Conservation (phyloP, 495 filamentous ascomycete species). For the Neurospora sp. region DNA sequence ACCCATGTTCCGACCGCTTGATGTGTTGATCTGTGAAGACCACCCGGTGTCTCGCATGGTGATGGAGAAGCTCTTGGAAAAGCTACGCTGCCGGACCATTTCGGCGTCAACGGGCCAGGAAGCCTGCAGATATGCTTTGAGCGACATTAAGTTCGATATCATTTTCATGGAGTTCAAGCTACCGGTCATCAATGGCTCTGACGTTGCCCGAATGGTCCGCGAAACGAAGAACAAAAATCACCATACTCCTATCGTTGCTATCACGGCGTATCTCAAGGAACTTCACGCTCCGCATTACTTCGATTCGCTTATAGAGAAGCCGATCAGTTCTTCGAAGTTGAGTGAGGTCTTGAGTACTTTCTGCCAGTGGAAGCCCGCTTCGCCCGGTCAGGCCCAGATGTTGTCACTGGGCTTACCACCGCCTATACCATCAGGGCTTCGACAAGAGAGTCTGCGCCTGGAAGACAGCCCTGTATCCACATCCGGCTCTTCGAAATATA, state of each 20-base stretch:
- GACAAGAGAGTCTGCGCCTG: conserved; percentile 47
- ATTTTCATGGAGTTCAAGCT: conserved; percentile 97
- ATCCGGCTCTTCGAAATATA: conserved; percentile 69
- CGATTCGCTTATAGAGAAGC: conserved; percentile 88
- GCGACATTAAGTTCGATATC: conserved; percentile 91
- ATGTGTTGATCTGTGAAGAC: conserved; percentile 95
- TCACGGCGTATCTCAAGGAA: conserved; percentile 97
- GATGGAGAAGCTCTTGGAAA: conserved; percentile 94
- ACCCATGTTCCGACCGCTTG: conserved; percentile 79
- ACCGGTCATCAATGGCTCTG: conserved; percentile 85
- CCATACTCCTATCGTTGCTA: conserved; percentile 89
- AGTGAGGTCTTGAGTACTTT: conserved; percentile 74
- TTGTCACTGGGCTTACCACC: conserved; percentile 33
- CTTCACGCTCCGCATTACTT: conserved; percentile 90
- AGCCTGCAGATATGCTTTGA: conserved; percentile 81
- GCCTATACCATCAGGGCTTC: conserved; percentile 51
- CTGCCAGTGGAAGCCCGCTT: conserved; percentile 86
- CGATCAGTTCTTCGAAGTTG: conserved; percentile 79
- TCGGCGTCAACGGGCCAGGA: conserved; percentile 80
- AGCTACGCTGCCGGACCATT: conserved; percentile 90
- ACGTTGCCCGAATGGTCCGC: conserved; percentile 93
- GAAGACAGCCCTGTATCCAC: conserved; percentile 84
- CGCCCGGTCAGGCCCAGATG: conserved; percentile 34
- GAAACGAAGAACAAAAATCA: conserved; percentile 90
- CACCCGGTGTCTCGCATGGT: conserved; percentile 95